Evolutionary conservation across 371 early-diverging fungal species (phyloP), one percentile per base, ranked within the genome.

Genomic region (Racocetra persica): DNA sequence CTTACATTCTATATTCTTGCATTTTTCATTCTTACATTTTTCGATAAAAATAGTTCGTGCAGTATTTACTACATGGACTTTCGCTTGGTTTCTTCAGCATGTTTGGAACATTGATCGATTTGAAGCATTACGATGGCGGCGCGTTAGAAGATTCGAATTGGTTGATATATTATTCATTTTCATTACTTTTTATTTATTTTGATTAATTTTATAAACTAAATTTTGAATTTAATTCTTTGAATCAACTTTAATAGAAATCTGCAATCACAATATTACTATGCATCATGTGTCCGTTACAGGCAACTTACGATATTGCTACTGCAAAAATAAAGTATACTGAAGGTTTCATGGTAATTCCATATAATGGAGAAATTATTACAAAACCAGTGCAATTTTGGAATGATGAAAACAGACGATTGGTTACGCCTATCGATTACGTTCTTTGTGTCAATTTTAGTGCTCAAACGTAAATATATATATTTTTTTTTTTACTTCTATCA

Each of bases 51-150:
- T 49, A 78, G 78, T 67, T 54, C 65, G 78, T 32, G 67, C 78
- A n/a, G 67, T 78, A 28, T 78, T 78, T 32, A 51, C n/a, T 7
- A 16, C 24, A 52, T 78, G 78, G 78, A 78, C 78, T 24, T 78
- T 66, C n/a, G 1, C 36, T 28, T 78, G 78, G 78, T 78, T 78
- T 49, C 51, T 78, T 11, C 78, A 78, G 28, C 78, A 67, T 67
- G 78, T 67, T 5, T 78, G 78, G 78, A 51, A 54, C 32, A n/a
- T 78, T n/a, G 78, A 78, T 38, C 26, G 78, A 20, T 78, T 78
- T 24, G 52, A 78, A 52, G 78, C 78, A 36, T 67, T 78, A 66
- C 24, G n/a, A 41, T 78, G 78, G 78, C 14, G 26, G 32, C 65
- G 78, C 13, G 38, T 78, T 26, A 78, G 67, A 52, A 66, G 67